phyloP scores from a whole-genome alignment of 495 filamentous ascomycete species.

The Xylaria flabelliformis region DNA sequence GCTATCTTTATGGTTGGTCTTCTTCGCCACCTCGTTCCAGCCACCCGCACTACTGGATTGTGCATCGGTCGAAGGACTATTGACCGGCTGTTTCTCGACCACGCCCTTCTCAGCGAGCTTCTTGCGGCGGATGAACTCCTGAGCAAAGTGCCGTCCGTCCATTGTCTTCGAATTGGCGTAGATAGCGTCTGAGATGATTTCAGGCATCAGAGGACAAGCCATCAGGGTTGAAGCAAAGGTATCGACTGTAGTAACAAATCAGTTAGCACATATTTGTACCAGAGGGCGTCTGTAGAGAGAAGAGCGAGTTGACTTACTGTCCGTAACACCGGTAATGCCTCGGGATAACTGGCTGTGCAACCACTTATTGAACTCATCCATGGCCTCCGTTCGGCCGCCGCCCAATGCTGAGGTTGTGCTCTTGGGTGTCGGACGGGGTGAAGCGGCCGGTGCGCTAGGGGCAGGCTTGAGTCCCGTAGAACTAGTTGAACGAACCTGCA shows the following conservation, averaged over 20 bases:
- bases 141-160: slow-evolving; percentile 89
- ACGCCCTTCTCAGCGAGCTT: slow-evolving; percentile 91
- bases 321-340: slow-evolving; percentile 52
- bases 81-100: slow-evolving; percentile 64
- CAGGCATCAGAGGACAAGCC: slow-evolving; percentile 73
- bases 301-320: slow-evolving; percentile 54
- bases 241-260: slow-evolving; percentile 64
- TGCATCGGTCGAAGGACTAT: slow-evolving; percentile 51
- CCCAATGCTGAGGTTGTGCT: slow-evolving; percentile 52
- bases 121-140: slow-evolving; percentile 91
- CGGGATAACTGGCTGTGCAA: slow-evolving; percentile 72
- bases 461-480: slow-evolving; percentile 37
- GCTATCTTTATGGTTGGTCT: slow-evolving; percentile 62
- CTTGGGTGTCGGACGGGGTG: slow-evolving; percentile 43
- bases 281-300: slow-evolving; percentile 64
- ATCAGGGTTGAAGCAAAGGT: slow-evolving; percentile 77
- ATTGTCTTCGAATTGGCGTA: slow-evolving; percentile 85
- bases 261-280: slow-evolving; percentile 32
- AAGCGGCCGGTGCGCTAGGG: slow-evolving; percentile 32
- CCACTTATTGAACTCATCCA: slow-evolving; percentile 95
- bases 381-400: slow-evolving; percentile 58
- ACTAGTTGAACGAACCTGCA: slow-evolving; percentile 34
- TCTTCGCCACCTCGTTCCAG: slow-evolving; percentile 98
- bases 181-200: slow-evolving; percentile 86
- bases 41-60: slow-evolving; percentile 66